These are phyloP conservation scores for Phoma sp. DNA, from an alignment of 2,329 filamentous ascomycete species.

Conservation along the genomic window DNA sequence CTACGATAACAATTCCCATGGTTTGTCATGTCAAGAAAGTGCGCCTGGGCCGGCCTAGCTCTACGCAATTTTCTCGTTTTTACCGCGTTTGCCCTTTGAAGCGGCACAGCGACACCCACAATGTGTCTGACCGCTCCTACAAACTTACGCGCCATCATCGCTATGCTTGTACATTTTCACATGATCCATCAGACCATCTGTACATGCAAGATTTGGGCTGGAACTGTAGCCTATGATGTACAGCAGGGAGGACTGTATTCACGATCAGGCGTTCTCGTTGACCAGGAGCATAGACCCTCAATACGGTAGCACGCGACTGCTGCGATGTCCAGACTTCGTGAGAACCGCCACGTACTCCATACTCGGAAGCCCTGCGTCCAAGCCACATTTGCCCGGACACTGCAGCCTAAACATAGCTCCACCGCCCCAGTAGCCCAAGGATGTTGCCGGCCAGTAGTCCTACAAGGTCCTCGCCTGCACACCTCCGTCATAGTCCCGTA, in stretches of 20 bases:
- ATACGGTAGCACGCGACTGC: not conserved
- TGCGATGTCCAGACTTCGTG: not conserved
- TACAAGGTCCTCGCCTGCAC: not conserved
- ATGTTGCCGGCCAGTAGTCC: not conserved
- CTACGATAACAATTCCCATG: slow-evolving; percentile 9
- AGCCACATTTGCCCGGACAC: slow-evolving; percentile 1
- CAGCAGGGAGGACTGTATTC: no score
- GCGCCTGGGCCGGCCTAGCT: slow-evolving; percentile 11
- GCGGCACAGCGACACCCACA: not conserved
- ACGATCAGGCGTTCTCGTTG: not conserved
- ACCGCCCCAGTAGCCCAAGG: not conserved
- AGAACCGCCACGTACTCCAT: not conserved
- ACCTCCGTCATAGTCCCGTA: not conserved
- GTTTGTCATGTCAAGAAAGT: not conserved
- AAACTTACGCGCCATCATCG: not conserved
- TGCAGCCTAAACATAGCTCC: slow-evolving; percentile 1
- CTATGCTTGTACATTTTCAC: not conserved
- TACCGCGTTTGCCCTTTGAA: not conserved
- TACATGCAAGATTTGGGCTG: not conserved
- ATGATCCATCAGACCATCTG: not conserved
- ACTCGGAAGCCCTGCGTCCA: not conserved
- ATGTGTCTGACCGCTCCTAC: not conserved
- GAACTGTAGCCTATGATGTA: not conserved
- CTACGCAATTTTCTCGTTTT: not conserved
- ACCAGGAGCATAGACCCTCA: not conserved